Percentiles rank a stretch among this genome's conserved stretches.
phyloP scores from a whole-genome alignment of 345 rosid genomes.

The Stellera chamaejasme region DNA sequence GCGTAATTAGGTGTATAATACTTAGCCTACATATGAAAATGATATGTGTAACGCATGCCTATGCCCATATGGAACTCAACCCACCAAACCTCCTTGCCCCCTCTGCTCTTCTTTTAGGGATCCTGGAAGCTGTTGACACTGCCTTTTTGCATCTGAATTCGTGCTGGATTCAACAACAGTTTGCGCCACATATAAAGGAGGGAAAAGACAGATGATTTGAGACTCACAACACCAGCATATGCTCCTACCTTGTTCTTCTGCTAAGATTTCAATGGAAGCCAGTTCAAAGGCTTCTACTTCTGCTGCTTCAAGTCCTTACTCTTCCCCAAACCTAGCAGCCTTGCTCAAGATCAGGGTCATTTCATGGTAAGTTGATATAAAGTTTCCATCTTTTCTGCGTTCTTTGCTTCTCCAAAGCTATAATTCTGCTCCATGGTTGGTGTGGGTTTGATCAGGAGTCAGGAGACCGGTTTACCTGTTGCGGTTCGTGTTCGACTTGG shows the following conservation, averaged over 20 bases:
- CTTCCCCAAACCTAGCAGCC: constrained; percentile 41
- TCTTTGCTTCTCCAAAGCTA: neutral
- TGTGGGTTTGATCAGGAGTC: constrained; percentile 32
- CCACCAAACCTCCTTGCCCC: neutral
- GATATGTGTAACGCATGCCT: neutral
- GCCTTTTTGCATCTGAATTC: no score
- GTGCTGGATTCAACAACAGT: no score
- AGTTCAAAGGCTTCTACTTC: constrained; percentile 41
- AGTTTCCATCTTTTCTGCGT: neutral
- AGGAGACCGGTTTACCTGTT: constrained; percentile 58
- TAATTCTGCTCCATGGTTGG: neutral
- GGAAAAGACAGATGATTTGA: no score
- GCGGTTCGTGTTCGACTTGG: constrained; percentile 37
- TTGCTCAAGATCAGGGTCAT: constrained; percentile 49
- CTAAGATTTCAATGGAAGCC: constrained; percentile 27
- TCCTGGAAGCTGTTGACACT: no score
- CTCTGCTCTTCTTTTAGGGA: neutral
- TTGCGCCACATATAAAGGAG: no score
- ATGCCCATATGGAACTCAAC: no score
- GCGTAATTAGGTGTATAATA: neutral
- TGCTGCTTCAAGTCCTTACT: constrained; percentile 44
- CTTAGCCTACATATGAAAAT: no score
- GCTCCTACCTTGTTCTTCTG: neutral
- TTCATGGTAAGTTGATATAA: constrained; percentile 26
- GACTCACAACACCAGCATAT: neutral